Evolutionary conservation across 2,329 filamentous ascomycete genomes (phyloP).

Genomic region (Claviceps citrina): DNA sequence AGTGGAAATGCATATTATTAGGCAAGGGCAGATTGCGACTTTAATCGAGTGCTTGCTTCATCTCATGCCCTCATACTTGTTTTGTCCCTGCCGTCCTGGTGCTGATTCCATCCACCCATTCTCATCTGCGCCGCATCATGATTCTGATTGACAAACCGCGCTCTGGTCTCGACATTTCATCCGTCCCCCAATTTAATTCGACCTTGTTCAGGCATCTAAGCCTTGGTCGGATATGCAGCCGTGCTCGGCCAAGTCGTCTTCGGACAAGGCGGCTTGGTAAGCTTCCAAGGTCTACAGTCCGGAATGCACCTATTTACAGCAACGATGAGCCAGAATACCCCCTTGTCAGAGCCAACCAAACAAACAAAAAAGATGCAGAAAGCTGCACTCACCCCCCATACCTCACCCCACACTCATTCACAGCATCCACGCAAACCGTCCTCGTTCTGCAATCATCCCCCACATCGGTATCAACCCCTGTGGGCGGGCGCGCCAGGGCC

Average conservation of each 20-base stretch:
- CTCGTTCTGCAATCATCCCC: conserved; percentile 13
- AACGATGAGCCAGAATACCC: not conserved
- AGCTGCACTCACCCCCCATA: conserved; percentile 11
- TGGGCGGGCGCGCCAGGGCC: not conserved
- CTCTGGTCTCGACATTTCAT: not conserved
- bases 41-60: not conserved
- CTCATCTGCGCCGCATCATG: not conserved
- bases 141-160: not conserved
- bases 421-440: conserved; percentile 12
- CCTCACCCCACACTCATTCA: conserved; percentile 13
- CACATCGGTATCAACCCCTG: not conserved
- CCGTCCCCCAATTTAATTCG: not conserved
- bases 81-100: not conserved
- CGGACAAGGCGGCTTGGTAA: conserved; percentile 9
- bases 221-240: not conserved
- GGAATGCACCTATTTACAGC: conserved; percentile 10
- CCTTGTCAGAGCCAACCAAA: not conserved
- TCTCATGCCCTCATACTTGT: not conserved
- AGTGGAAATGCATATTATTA: conserved; percentile 25
- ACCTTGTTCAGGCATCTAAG: not conserved
- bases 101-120: not conserved
- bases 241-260: not conserved
- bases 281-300: conserved; percentile 10
- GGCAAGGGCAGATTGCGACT: not conserved
- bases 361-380: not conserved